Evolutionary conservation across 192 early-diverging fungal species (phyloP).

Genomic region (Rhizophagus prolifer): DNA sequence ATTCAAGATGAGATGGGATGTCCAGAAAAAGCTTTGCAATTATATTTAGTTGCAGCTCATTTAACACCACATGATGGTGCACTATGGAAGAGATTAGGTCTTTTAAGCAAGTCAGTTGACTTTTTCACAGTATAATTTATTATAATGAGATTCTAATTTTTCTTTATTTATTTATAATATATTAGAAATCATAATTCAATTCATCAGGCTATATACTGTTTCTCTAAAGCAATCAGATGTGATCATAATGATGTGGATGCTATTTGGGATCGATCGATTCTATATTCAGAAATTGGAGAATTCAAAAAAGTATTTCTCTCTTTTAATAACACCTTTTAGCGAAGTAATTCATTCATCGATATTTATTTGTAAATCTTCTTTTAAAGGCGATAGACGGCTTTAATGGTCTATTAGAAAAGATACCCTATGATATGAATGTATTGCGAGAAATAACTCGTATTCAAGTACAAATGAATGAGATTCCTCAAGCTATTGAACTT

Average conservation of each 20-base stretch:
- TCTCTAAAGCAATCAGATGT: slow-evolving; percentile 60
- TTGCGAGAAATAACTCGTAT: slow-evolving; percentile 64
- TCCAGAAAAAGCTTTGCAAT: slow-evolving; percentile 65
- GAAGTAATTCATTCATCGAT: slow-evolving; percentile 30
- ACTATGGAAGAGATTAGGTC: slow-evolving; percentile 83
- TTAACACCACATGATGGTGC: slow-evolving; percentile 66
- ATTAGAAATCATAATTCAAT: slow-evolving; percentile 57
- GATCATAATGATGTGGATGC: slow-evolving; percentile 68
- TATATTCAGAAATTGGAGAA: slow-evolving; percentile 59
- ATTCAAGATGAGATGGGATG: slow-evolving; percentile 87
- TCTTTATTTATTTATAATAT: not conserved
- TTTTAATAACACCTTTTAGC: slow-evolving; percentile 19
- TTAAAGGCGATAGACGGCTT: slow-evolving; percentile 60
- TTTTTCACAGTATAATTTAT: not conserved
- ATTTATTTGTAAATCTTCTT: slow-evolving; percentile 30
- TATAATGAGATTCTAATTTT: not conserved
- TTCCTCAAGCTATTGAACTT: slow-evolving; percentile 57
- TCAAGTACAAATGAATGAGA: slow-evolving; percentile 53
- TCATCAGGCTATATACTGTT: slow-evolving; percentile 86
- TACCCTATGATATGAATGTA: slow-evolving; percentile 67
- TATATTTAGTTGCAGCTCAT: slow-evolving; percentile 90
- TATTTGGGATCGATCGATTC: slow-evolving; percentile 64
- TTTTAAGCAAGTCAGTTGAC: slow-evolving; percentile 60
- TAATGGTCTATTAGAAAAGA: slow-evolving; percentile 50
- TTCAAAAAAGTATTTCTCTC: slow-evolving; percentile 44